Evolutionary conservation across 1,284 basidiomycete genomes (phyloP).

Genomic region (Mycena sp.): DNA sequence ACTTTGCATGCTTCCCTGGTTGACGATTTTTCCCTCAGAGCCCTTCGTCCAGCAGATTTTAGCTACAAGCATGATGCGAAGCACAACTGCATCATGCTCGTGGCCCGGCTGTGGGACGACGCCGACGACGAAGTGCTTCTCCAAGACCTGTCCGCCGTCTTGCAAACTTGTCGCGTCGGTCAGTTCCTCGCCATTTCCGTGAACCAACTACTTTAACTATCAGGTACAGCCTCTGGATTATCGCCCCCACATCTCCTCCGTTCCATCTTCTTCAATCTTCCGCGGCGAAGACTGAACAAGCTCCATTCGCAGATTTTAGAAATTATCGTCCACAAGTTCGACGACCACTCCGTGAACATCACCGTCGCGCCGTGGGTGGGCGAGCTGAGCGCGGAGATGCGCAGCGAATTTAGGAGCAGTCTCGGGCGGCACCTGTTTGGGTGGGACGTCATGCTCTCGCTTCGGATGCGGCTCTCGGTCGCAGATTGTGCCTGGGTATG

Average conservation of each 20-base stretch:
- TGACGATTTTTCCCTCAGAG: slow-evolving; percentile 49
- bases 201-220: not conserved
- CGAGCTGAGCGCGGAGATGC: slow-evolving; percentile 44
- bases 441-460: slow-evolving; percentile 57
- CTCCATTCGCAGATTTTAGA: slow-evolving; percentile 60
- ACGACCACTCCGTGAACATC: slow-evolving; percentile 47
- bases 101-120: slow-evolving; percentile 62
- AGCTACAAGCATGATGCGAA: slow-evolving; percentile 82
- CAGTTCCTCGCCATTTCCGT: slow-evolving; percentile 9
- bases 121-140: slow-evolving; percentile 47
- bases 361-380: slow-evolving; percentile 41
- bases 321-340: slow-evolving; percentile 45
- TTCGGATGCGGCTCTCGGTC: slow-evolving; percentile 65
- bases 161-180: slow-evolving; percentile 49
- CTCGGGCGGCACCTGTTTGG: slow-evolving; percentile 69
- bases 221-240: slow-evolving; percentile 50
- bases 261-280: slow-evolving; percentile 60
- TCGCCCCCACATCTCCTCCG: slow-evolving; percentile 64
- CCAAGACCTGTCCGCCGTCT: slow-evolving; percentile 46
- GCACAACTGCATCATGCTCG: slow-evolving; percentile 67
- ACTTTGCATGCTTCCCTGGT: slow-evolving; percentile 15
- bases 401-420: slow-evolving; percentile 56
- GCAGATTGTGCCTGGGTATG: slow-evolving; percentile 72
- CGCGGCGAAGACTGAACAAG: slow-evolving; percentile 45
- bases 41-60: slow-evolving; percentile 70